phyloP scores from a whole-genome alignment of 148 eudicot genomes.

The Arbutus unedo region DNA sequence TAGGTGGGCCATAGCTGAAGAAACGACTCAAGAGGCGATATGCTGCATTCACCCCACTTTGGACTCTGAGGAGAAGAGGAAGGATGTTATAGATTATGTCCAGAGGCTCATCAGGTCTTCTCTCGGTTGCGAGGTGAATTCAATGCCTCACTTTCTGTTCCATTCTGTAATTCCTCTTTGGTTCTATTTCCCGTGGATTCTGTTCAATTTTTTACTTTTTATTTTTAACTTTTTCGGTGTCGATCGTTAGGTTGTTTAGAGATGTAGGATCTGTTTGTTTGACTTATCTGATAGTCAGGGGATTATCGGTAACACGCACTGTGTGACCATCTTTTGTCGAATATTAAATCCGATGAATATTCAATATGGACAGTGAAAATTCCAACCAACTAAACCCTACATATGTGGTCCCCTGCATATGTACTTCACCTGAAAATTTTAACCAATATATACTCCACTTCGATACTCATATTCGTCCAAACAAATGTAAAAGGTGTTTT shows the following conservation, averaged over 20 bases:
- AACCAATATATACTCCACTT: neutral
- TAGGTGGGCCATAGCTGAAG: constrained; percentile 31
- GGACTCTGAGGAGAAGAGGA: constrained; percentile 44
- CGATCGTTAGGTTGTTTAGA: neutral
- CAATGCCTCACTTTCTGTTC: constrained; percentile 4
- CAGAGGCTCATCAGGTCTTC: constrained; percentile 32
- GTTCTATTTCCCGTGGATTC: neutral
- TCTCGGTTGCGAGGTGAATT: constrained; percentile 38
- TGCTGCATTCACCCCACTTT: constrained; percentile 39
- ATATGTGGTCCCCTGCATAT: too few species aligned
- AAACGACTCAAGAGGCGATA: constrained; percentile 32
- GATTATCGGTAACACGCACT: neutral
- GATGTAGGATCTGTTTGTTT: neutral
- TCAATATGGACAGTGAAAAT: neutral
- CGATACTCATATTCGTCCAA: neutral
- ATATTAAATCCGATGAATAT: neutral
- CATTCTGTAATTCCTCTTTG: neutral
- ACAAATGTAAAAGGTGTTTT: neutral
- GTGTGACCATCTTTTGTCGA: neutral
- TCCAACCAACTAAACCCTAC: too few species aligned
- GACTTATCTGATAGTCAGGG: neutral
- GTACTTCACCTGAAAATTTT: neutral
- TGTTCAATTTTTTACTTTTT: neutral
- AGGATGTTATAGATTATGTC: constrained; percentile 35
- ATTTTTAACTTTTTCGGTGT: neutral